Evolutionary conservation across 2,329 filamentous ascomycete genomes (phyloP).

Genomic region (Beauveria caledonica): DNA sequence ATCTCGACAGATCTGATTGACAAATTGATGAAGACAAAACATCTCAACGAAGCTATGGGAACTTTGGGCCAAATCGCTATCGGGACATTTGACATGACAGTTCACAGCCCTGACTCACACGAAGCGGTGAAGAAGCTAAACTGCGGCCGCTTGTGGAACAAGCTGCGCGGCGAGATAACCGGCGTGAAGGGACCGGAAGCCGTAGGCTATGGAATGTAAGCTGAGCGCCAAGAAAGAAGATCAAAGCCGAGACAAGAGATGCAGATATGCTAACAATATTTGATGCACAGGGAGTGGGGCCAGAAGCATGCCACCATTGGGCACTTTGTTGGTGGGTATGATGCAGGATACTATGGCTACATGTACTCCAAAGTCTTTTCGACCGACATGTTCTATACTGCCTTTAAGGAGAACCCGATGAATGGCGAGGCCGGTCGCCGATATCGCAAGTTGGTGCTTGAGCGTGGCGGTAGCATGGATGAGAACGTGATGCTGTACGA

Average conservation of each 20-base stretch:
- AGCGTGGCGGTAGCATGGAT: conserved; percentile 69
- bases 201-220: conserved; percentile 47
- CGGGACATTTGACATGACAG: conserved; percentile 75
- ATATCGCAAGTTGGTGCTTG: conserved; percentile 70
- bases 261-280: conserved; percentile 20
- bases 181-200: conserved; percentile 68
- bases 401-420: conserved; percentile 75
- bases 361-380: conserved; percentile 72
- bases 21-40: conserved; percentile 67
- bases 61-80: conserved; percentile 74
- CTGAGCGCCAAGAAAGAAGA: conserved; percentile 9
- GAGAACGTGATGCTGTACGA: conserved; percentile 74
- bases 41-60: conserved; percentile 72
- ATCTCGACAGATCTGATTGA: conserved; percentile 70
- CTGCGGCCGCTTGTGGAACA: conserved; percentile 61
- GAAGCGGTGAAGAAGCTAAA: conserved; percentile 59
- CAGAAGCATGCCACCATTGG: conserved; percentile 74
- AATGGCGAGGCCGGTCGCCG: conserved; percentile 62
- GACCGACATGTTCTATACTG: conserved; percentile 76
- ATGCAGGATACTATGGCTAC: conserved; percentile 76
- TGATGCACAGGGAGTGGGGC: conserved; percentile 51
- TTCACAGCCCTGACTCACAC: conserved; percentile 64
- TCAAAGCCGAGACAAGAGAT: not conserved
- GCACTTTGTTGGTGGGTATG: conserved; percentile 76
- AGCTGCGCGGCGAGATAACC: conserved; percentile 60